phyloP scores from a whole-genome alignment of 495 filamentous ascomycete genomes.

The Aspergillus conjunctus region DNA sequence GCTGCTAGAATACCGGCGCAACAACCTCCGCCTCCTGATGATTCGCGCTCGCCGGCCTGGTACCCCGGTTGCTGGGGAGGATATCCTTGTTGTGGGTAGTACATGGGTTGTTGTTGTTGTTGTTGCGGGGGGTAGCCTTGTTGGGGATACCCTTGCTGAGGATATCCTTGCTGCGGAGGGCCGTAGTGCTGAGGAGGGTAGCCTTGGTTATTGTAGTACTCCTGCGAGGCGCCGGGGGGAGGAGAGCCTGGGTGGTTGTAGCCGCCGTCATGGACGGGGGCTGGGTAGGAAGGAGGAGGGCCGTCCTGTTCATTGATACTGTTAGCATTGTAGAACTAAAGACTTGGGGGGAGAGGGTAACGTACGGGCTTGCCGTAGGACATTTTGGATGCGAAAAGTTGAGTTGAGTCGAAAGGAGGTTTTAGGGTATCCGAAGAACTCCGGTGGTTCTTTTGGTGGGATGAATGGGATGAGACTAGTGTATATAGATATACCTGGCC shows the following conservation, averaged over 20 bases:
- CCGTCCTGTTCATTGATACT: conserved; percentile 30
- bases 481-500: not conserved
- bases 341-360: not conserved
- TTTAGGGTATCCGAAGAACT: not conserved
- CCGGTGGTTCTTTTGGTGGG: too few species aligned
- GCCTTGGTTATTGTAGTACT: conserved; percentile 39
- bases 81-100: conserved; percentile 47
- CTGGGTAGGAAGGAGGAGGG: conserved; percentile 45
- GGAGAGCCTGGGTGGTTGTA: conserved; percentile 29
- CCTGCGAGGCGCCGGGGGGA: conserved; percentile 31
- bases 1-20: conserved; percentile 53
- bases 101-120: conserved; percentile 40
- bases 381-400: conserved; percentile 23
- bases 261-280: conserved; percentile 36
- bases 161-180: conserved; percentile 18
- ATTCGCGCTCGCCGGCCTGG: conserved; percentile 36
- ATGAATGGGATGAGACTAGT: too few species aligned
- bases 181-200: conserved; percentile 25
- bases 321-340: not conserved
- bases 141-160: conserved; percentile 37
- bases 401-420: not conserved
- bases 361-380: conserved; percentile 45
- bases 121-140: conserved; percentile 30
- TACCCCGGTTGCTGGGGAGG: conserved; percentile 48
- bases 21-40: conserved; percentile 40